Evolutionary conservation across 2,329 filamentous ascomycete genomes (phyloP).

Genomic region (Clonostachys chloroleuca): DNA sequence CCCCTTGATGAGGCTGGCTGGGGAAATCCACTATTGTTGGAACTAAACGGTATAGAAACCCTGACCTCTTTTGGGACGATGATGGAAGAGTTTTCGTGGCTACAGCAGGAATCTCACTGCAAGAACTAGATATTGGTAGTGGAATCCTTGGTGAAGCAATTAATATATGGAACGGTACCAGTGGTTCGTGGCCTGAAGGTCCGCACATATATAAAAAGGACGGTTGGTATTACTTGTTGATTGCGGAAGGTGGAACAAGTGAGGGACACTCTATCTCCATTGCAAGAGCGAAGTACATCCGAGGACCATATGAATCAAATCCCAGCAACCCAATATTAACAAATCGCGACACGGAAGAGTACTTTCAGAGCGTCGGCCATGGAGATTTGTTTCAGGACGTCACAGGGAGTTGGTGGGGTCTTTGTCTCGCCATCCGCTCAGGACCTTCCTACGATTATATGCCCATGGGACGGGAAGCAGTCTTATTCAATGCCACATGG

Average conservation of each 20-base stretch:
- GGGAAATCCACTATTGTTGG: constrained; percentile 21
- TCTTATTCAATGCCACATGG: constrained; percentile 44
- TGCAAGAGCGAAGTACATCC: constrained; percentile 29
- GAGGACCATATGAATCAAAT: constrained; percentile 35
- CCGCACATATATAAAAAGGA: constrained; percentile 40
- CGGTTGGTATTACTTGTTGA: constrained; percentile 41
- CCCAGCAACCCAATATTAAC: constrained; percentile 39
- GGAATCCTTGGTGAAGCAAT: constrained; percentile 21
- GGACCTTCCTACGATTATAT: constrained; percentile 20
- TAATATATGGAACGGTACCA: constrained; percentile 38
- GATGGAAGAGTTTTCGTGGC: constrained; percentile 16
- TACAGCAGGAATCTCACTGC: constrained; percentile 10
- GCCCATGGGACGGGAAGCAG: constrained; percentile 51
- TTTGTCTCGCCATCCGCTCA: constrained; percentile 6
- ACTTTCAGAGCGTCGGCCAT: constrained; percentile 38
- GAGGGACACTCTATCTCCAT: constrained; percentile 33
- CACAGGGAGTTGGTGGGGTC: constrained; percentile 36
- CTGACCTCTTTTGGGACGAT: constrained; percentile 12
- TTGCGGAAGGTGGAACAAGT: constrained; percentile 42
- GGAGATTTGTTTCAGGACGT: constrained; percentile 37
- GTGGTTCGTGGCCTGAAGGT: constrained; percentile 38
- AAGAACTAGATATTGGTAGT: constrained; percentile 24
- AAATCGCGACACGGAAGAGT: constrained; percentile 24
- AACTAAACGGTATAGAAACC: constrained; percentile 9
- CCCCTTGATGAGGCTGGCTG: constrained; percentile 30